Conservation (phyloP, 2,329 filamentous ascomycete genomes). For the Trichophyton equinum region DNA sequence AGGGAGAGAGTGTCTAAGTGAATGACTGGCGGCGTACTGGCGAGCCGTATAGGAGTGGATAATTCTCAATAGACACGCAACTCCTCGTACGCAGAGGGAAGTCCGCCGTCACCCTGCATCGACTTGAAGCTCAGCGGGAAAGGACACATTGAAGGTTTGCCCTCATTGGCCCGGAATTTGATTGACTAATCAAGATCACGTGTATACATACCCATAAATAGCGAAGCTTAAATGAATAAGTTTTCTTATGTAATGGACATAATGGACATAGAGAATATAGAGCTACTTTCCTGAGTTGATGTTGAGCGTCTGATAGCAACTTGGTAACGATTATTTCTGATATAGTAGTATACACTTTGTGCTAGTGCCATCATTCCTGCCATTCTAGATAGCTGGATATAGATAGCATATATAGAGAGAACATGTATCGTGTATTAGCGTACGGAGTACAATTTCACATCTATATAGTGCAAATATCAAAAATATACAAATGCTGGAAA, state of each 20-base stretch:
- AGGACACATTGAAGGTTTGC: constrained; percentile 8
- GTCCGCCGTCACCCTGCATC: background rate
- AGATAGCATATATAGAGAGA: too few species aligned
- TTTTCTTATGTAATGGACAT: background rate
- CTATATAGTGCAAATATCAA: too few species aligned
- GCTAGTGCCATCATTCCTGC: too few species aligned
- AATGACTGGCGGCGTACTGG: background rate
- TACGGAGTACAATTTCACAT: too few species aligned
- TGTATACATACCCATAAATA: background rate
- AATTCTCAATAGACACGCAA: background rate
- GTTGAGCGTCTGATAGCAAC: too few species aligned
- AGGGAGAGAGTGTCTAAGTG: background rate
- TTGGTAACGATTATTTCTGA: too few species aligned
- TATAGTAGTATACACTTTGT: too few species aligned
- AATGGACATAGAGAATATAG: background rate
- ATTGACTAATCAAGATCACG: background rate
- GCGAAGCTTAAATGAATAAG: background rate
- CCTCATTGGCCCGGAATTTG: constrained; percentile 5
- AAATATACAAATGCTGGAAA: too few species aligned
- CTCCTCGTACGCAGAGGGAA: background rate
- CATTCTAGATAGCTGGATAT: too few species aligned
- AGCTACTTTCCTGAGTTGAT: too few species aligned
- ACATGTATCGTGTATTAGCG: too few species aligned
- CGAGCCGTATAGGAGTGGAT: background rate
- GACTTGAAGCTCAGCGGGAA: background rate